These are phyloP conservation scores for Corniculantispora saksenae DNA, from an alignment of 2,329 filamentous ascomycete species.

Conservation along the genomic window DNA sequence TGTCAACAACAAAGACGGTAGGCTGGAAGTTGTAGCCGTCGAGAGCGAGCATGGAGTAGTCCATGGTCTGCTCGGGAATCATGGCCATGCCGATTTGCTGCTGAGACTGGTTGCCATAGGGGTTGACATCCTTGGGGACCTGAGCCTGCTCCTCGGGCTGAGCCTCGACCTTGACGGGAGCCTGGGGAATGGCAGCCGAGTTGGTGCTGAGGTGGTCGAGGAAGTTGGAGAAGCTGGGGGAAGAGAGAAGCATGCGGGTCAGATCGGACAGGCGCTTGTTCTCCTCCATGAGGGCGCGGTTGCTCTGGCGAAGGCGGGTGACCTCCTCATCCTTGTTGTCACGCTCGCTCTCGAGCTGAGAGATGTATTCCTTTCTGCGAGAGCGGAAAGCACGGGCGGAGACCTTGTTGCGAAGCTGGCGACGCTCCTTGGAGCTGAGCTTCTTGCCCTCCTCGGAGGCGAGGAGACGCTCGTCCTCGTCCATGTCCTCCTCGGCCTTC, in stretches of 20 bases:
- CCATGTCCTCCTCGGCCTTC: conserved; percentile 99
- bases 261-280: conserved; percentile 78
- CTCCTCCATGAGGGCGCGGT: conserved; percentile 79
- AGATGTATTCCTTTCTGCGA: conserved; percentile 98
- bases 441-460: conserved; percentile 99
- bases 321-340: conserved; percentile 81
- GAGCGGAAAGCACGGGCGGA: conserved; percentile 97
- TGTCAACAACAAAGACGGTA: conserved; percentile 74
- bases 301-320: conserved; percentile 77
- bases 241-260: conserved; percentile 78
- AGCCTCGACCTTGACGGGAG: conserved; percentile 40
- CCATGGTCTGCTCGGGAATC: conserved; percentile 76
- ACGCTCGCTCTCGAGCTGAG: conserved; percentile 88
- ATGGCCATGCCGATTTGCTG: conserved; percentile 79
- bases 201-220: conserved; percentile 70
- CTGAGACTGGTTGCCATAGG: conserved; percentile 56
- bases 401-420: conserved; percentile 98
- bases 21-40: conserved; percentile 65
- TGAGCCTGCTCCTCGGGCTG: conserved; percentile 49
- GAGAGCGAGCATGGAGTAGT: conserved; percentile 71
- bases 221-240: conserved; percentile 79
- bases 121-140: conserved; percentile 66
- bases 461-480: conserved; percentile 89
- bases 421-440: conserved; percentile 94
- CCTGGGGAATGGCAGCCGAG: conserved; percentile 46